These are phyloP conservation scores for Onygenales sp. DNA, from an alignment of 2,329 filamentous ascomycete species.

Conservation along the genomic window DNA sequence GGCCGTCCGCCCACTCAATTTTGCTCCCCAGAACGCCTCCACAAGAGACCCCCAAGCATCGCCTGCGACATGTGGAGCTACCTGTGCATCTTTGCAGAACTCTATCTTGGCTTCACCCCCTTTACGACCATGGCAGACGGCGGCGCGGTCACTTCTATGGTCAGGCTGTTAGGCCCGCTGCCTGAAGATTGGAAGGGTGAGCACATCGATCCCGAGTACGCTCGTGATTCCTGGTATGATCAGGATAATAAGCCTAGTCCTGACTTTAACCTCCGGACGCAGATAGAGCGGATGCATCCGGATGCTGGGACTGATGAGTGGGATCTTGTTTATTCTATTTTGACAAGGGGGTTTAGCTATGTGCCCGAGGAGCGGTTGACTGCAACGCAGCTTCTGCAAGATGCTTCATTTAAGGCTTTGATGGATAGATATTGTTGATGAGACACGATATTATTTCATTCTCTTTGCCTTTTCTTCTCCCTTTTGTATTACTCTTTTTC, in stretches of 20 bases:
- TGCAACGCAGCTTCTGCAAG: conserved; percentile 18
- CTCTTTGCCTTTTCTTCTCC: neutral
- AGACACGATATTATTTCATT: conserved; percentile 5
- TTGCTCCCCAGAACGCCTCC: conserved; percentile 3
- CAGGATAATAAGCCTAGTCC: conserved; percentile 7
- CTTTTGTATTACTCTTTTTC: no score
- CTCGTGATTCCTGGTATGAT: conserved; percentile 21
- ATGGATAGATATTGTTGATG: conserved; percentile 20
- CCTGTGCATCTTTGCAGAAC: conserved; percentile 2
- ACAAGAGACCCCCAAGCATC: neutral
- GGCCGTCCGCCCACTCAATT: neutral
- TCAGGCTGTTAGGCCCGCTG: neutral
- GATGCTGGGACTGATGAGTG: conserved; percentile 1
- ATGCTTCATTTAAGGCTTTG: conserved; percentile 20
- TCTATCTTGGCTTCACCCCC: conserved; percentile 1
- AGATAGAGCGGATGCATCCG: neutral
- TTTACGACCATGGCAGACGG: neutral
- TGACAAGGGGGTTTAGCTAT: conserved; percentile 18
- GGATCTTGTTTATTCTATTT: conserved; percentile 11
- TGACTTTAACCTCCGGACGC: neutral
- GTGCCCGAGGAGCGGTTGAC: conserved; percentile 16
- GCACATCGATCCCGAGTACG: neutral
- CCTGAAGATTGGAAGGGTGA: conserved; percentile 1
- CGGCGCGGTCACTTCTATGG: conserved; percentile 1
- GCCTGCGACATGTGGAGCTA: conserved; percentile 4